These are phyloP conservation scores for Oryza glumipatula DNA, from an alignment of 176 grass and related monocot genomes.

Conservation along the genomic window DNA sequence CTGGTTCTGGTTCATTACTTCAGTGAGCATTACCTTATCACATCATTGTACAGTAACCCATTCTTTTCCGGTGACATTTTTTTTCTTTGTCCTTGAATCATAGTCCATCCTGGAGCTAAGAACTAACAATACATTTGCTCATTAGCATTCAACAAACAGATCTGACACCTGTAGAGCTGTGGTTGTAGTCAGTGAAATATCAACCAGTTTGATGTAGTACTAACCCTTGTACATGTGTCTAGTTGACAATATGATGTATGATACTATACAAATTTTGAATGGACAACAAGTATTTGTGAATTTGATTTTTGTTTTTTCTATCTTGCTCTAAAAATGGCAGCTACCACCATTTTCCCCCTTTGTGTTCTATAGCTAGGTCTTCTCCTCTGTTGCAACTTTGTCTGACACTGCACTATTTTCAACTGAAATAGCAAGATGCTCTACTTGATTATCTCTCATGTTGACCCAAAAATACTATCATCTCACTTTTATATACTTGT, in stretches of 20 bases:
- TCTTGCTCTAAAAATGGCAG: conserved; percentile 6
- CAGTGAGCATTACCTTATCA: conserved; percentile 14
- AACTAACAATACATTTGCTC: conserved; percentile 39
- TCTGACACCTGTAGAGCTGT: conserved; percentile 37
- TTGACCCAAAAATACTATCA: neutral
- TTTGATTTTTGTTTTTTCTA: neutral
- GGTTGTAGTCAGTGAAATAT: conserved; percentile 15
- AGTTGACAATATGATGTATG: conserved; percentile 26
- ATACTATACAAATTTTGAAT: conserved; percentile 43
- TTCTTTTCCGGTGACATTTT: conserved; percentile 26
- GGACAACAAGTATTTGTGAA: conserved; percentile 36
- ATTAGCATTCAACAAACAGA: conserved; percentile 16
- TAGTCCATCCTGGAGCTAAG: conserved; percentile 44
- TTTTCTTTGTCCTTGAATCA: neutral
- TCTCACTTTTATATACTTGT: neutral
- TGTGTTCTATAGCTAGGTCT: conserved; percentile 32
- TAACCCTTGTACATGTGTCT: conserved; percentile 42
- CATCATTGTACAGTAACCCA: conserved; percentile 10
- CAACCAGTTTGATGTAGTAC: conserved; percentile 14
- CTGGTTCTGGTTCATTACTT: conserved; percentile 40
- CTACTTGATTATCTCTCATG: conserved; percentile 14
- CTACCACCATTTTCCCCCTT: neutral
- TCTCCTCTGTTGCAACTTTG: conserved; percentile 22
- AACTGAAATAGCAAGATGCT: neutral
- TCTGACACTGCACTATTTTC: neutral